Evolutionary conservation across 176 grass and related monocot genomes (phyloP).

Genomic region (Ensete glaucum): DNA sequence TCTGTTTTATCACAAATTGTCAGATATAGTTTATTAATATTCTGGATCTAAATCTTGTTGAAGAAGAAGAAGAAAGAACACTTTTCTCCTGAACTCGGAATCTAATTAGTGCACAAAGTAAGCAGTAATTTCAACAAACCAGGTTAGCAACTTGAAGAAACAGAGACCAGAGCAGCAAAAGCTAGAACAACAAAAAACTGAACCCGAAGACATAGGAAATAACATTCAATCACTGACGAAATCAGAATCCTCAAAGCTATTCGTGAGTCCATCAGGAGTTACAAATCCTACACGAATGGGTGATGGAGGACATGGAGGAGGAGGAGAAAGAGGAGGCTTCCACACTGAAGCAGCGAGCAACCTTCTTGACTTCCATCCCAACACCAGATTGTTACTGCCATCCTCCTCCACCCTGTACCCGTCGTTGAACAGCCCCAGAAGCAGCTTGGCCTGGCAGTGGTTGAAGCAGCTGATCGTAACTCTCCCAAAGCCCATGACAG

Average conservation of each 20-base stretch:
- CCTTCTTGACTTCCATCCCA: conserved; percentile 49
- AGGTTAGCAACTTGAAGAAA: too few species aligned
- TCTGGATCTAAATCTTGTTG: too few species aligned
- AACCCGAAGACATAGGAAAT: background rate
- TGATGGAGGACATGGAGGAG: conserved; percentile 14
- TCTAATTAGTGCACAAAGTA: too few species aligned
- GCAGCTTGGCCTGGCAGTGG: conserved; percentile 60
- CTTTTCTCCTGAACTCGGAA: background rate
- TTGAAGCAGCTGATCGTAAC: conserved; percentile 66
- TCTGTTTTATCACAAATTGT: background rate
- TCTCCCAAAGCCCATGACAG: conserved; percentile 29
- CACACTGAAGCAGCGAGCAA: conserved; percentile 53
- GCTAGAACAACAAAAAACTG: background rate
- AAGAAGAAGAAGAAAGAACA: background rate
- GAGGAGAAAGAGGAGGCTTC: conserved; percentile 23
- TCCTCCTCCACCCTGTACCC: conserved; percentile 57
- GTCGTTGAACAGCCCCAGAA: conserved; percentile 60
- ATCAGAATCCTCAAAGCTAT: background rate
- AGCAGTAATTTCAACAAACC: too few species aligned
- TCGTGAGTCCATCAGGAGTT: background rate
- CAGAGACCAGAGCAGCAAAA: background rate
- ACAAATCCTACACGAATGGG: conserved; percentile 8
- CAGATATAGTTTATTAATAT: too few species aligned
- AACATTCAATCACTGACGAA: conserved; percentile 2
- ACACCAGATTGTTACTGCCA: conserved; percentile 42